phyloP scores from a whole-genome alignment of 2,329 filamentous ascomycete genomes.

The Lecanosticta acicola region DNA sequence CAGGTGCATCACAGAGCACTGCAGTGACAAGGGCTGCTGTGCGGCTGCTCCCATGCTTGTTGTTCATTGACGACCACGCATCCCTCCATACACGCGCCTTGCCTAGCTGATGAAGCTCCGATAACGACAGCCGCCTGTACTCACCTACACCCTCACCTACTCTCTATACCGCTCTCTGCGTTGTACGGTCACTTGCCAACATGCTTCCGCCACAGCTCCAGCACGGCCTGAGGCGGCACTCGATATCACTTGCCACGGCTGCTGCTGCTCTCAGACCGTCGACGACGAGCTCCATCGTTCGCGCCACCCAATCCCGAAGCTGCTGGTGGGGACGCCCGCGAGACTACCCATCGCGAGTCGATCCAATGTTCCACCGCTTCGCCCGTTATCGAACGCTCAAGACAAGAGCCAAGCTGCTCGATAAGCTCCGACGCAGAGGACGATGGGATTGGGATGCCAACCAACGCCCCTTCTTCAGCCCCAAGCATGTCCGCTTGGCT shows the following conservation, averaged over 20 bases:
- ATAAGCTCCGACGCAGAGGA: slow-evolving; percentile 27
- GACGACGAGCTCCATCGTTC: slow-evolving; percentile 12
- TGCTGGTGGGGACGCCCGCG: slow-evolving; percentile 25
- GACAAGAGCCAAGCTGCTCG: slow-evolving; percentile 29
- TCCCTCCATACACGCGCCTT: neutral
- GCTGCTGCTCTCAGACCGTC: slow-evolving; percentile 14
- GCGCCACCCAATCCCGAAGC: slow-evolving; percentile 15
- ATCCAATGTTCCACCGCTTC: slow-evolving; percentile 30
- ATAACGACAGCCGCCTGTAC: neutral
- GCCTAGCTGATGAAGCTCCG: slow-evolving; percentile 1
- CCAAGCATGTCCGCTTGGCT: slow-evolving; percentile 28
- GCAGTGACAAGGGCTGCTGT: neutral
- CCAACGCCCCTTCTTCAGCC: slow-evolving; percentile 24
- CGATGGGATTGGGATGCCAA: slow-evolving; percentile 29
- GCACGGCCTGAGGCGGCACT: slow-evolving; percentile 15
- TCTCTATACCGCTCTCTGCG: too few relatives aligned
- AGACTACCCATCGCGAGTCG: slow-evolving; percentile 29
- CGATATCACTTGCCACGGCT: slow-evolving; percentile 6
- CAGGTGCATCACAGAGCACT: neutral
- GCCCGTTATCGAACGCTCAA: slow-evolving; percentile 27
- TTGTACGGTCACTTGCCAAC: too few relatives aligned
- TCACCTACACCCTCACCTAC: too few relatives aligned
- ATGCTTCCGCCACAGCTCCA: slow-evolving; percentile 28
- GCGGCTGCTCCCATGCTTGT: slow-evolving; percentile 1
- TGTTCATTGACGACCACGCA: neutral